These are phyloP conservation scores for Endoconidiophora polonica DNA, from an alignment of 2,329 filamentous ascomycete genomes.

Conservation along the genomic window DNA sequence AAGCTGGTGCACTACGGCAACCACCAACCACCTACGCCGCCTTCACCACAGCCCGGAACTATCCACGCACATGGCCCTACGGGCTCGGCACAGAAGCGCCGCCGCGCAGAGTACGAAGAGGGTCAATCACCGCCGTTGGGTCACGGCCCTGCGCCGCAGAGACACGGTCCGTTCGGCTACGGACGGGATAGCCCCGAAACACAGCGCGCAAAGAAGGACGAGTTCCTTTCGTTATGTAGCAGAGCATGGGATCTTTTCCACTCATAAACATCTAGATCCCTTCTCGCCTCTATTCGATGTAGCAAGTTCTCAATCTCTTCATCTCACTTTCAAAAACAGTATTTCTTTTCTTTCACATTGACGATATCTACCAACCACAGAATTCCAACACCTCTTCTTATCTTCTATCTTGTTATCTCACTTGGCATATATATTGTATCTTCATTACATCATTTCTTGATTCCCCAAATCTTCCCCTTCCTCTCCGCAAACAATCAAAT, in stretches of 20 bases:
- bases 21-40: conserved; percentile 82
- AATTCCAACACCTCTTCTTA: background rate
- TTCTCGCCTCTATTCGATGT: conserved; percentile 4
- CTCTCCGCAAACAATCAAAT: too few species aligned
- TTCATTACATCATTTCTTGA: background rate
- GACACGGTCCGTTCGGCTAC: conserved; percentile 59
- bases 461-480: background rate
- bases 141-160: conserved; percentile 45
- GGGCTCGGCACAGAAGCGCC: conserved; percentile 36
- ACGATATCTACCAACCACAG: too few species aligned
- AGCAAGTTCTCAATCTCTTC: background rate
- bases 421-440: conserved; percentile 3
- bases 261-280: conserved; percentile 37
- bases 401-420: background rate
- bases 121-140: conserved; percentile 74
- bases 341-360: conserved; percentile 3
- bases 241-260: conserved; percentile 96
- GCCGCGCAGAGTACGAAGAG: conserved; percentile 87
- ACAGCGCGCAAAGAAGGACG: conserved; percentile 73
- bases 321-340: background rate
- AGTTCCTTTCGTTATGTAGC: conserved; percentile 74
- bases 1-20: conserved; percentile 92
- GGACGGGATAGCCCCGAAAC: conserved; percentile 72
- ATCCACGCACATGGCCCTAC: conserved; percentile 28
- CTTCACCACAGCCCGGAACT: conserved; percentile 51